Base-by-base conservation (phyloP, 306 rosid species). In the Bauhinia variegata region DNA sequence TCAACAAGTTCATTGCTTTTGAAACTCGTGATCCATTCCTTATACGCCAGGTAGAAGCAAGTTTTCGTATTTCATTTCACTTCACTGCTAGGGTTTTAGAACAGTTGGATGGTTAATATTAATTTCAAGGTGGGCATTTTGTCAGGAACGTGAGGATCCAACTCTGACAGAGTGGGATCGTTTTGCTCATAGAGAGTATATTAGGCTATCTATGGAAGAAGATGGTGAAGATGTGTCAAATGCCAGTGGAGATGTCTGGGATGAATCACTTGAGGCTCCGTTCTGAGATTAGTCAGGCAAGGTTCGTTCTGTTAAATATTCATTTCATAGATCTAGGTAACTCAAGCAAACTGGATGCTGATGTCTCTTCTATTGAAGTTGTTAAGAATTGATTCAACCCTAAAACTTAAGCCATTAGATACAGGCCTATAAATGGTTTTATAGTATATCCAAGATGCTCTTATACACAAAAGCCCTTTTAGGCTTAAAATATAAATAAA, bases 231-330 rank as follows among this genome's bases (percentile, higher is more conserved):
- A 95, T 65, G 91, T 84, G 75, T 95, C 99, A 59, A 95, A 95
- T 67, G 99, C 97, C 77, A 95, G 99, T 71, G 99, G 96, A 31
- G 99, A 95, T 75, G 97, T 91, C 67, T 95, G 99, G 99, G 99
- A 95, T 64, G 99, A 95, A 78, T 88, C 99, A 47, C 95, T 95
- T 12, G 99, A 93, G 79, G 97, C 99, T 67, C 99, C 99, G 8
- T 95, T 95, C 75, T 95, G 82, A 88, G 70, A 64, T 79, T 60
- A 54, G 44, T 66, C 41, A 55, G 89, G 92, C 82, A 78, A 38
- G 78, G 76, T 57, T 38, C 49, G 55, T 53, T 31, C 8, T 42
- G 32, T 4, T 49, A 16, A 49, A 12, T 58, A 36, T 63, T 42
- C 37, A 41, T 41, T 65, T 65, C 13, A 17, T 48, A 43, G 16